Conservation (phyloP, 2,329 filamentous ascomycete genomes). For the Epichloe uncinata region DNA sequence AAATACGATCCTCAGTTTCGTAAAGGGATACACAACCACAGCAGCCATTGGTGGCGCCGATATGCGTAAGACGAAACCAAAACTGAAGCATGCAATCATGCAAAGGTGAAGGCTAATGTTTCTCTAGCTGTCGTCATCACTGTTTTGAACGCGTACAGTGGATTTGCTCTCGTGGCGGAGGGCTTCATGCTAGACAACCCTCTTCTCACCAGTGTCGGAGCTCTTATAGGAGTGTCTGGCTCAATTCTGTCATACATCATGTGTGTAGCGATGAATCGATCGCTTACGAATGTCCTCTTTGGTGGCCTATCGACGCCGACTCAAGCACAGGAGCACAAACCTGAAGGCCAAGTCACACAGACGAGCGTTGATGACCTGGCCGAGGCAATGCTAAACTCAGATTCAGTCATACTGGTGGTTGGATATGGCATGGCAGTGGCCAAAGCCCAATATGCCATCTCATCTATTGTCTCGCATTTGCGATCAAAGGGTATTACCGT, state of each 20-base stretch:
- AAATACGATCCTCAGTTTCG: constrained; percentile 65
- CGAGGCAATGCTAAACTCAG: constrained; percentile 59
- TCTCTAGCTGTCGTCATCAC: constrained; percentile 63
- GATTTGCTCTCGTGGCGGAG: constrained; percentile 80
- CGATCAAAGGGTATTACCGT: constrained; percentile 68
- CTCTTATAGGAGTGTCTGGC: constrained; percentile 76
- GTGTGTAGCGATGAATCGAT: constrained; percentile 87
- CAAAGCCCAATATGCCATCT: constrained; percentile 83
- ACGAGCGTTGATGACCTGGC: constrained; percentile 74
- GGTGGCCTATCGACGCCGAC: constrained; percentile 52
- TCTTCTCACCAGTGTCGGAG: constrained; percentile 71
- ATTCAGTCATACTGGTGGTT: constrained; percentile 80
- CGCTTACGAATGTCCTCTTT: constrained; percentile 78
- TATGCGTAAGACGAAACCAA: constrained; percentile 45
- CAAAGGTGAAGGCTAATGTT: constrained; percentile 5
- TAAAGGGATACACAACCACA: constrained; percentile 80
- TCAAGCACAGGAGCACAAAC: constrained; percentile 50
- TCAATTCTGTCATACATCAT: constrained; percentile 80
- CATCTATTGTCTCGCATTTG: constrained; percentile 63
- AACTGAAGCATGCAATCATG: background rate
- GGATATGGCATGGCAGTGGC: constrained; percentile 93
- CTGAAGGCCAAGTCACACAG: constrained; percentile 67
- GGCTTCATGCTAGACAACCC: constrained; percentile 87
- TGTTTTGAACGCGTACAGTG: constrained; percentile 80
- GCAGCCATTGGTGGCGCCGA: constrained; percentile 85